phyloP scores from a whole-genome alignment of 2,329 filamentous ascomycete species.

The Trichophyton rubrum region DNA sequence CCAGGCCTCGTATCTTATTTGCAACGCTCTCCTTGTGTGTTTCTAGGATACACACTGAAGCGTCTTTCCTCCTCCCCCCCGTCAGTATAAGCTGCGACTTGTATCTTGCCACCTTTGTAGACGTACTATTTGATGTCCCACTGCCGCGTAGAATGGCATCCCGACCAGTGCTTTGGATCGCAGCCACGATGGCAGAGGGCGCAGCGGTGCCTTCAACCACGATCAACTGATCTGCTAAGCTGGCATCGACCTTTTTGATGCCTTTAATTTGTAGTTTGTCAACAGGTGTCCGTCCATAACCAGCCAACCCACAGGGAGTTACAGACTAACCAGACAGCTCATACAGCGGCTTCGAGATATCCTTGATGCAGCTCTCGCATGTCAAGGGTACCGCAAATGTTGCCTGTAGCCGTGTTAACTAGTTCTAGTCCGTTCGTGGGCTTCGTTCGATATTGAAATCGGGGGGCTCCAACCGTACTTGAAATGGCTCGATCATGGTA shows the following conservation, averaged over 20 bases:
- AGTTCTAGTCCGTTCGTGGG: no score
- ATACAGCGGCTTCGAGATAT: constrained; percentile 66
- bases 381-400: constrained; percentile 90
- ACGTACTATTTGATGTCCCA: constrained; percentile 64
- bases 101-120: no score
- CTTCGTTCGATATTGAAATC: not conserved
- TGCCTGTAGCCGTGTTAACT: constrained; percentile 45
- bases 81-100: not conserved
- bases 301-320: not conserved
- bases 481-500: constrained; percentile 36
- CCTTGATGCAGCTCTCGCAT: constrained; percentile 78
- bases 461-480: constrained; percentile 21
- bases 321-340: constrained; percentile 50
- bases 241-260: constrained; percentile 70
- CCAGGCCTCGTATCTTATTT: constrained; percentile 69
- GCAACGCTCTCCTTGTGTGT: constrained; percentile 52
- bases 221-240: constrained; percentile 70
- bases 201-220: constrained; percentile 78
- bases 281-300: not conserved
- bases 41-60: constrained; percentile 87
- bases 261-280: constrained; percentile 39
- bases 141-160: constrained; percentile 90
- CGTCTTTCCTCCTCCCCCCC: constrained; percentile 35
- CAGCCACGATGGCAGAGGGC: constrained; percentile 75
- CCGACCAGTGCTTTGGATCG: constrained; percentile 78